Conservation (phyloP, 2,329 filamentous ascomycete genomes). For the Exophiala spinifera region DNA sequence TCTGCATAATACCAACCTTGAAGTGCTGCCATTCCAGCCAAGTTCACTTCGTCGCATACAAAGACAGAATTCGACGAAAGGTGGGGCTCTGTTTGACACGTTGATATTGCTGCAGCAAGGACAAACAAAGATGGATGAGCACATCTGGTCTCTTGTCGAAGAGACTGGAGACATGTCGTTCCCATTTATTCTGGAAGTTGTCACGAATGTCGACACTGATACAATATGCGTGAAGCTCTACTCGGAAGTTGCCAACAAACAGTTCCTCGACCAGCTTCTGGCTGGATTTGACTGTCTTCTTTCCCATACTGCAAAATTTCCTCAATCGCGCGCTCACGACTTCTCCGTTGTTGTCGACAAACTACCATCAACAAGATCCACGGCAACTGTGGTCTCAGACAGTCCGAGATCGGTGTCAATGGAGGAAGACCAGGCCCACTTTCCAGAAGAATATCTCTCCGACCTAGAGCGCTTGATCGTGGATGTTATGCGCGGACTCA, state of each 20-base stretch:
- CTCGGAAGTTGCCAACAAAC: conserved; percentile 45
- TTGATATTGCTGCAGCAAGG: conserved; percentile 74
- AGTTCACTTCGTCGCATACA: conserved; percentile 73
- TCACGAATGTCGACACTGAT: conserved; percentile 55
- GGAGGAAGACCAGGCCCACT: not conserved
- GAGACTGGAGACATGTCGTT: conserved; percentile 60
- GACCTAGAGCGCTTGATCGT: conserved; percentile 1
- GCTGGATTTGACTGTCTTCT: conserved; percentile 35
- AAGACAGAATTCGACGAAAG: conserved; percentile 43
- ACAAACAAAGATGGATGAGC: conserved; percentile 41
- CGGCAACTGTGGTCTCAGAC: not conserved
- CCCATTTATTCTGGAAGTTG: conserved; percentile 72
- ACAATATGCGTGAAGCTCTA: conserved; percentile 61
- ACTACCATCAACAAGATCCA: conserved; percentile 8
- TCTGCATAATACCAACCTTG: conserved; percentile 61
- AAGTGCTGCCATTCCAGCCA: conserved; percentile 67
- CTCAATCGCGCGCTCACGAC: conserved; percentile 19
- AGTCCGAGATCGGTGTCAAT: not conserved
- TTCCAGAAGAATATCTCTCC: conserved; percentile 2
- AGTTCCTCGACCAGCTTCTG: conserved; percentile 16
- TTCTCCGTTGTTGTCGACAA: conserved; percentile 2
- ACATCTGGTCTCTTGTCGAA: conserved; percentile 50
- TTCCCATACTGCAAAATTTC: conserved; percentile 31
- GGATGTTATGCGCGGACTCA: conserved; percentile 15
- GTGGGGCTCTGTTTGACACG: conserved; percentile 69